phyloP scores from a whole-genome alignment of 1,139 yeast species.

The Nakaseomyces nivariensis region DNA sequence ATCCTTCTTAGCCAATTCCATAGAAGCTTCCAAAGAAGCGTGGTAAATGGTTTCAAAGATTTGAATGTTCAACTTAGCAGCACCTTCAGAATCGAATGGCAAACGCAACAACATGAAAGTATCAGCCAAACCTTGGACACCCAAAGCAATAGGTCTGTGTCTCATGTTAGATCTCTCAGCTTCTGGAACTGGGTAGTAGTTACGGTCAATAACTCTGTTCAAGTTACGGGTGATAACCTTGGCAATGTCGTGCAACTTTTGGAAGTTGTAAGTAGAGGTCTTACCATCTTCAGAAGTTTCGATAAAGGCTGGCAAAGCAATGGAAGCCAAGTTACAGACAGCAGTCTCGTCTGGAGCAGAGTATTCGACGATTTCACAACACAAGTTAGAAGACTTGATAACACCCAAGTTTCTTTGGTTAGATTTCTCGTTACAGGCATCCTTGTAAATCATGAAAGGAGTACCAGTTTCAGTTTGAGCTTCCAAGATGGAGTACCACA shows the following conservation, averaged over 20 bases:
- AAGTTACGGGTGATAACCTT: constrained; percentile 67
- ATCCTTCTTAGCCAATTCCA: constrained; percentile 52
- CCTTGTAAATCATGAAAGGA: constrained; percentile 86
- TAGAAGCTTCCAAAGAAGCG: constrained; percentile 72
- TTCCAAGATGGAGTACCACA: constrained; percentile 79
- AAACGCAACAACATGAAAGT: constrained; percentile 61
- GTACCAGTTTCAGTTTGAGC: constrained; percentile 91
- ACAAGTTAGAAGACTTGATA: constrained; percentile 78
- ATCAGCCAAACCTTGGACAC: constrained; percentile 88
- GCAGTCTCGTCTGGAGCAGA: constrained; percentile 81
- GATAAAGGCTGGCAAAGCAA: constrained; percentile 69
- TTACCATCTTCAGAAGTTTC: constrained; percentile 33
- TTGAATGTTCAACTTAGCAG: constrained; percentile 62
- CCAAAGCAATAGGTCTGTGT: constrained; percentile 80
- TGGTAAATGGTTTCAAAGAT: constrained; percentile 86
- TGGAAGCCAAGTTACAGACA: constrained; percentile 81
- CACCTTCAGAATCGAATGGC: constrained; percentile 71
- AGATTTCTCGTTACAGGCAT: constrained; percentile 71
- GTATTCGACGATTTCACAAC: constrained; percentile 86
- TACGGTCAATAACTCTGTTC: constrained; percentile 67
- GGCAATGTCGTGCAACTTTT: constrained; percentile 58
- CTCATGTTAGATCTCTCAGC: constrained; percentile 59
- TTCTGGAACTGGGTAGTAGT: constrained; percentile 66
- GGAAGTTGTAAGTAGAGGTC: constrained; percentile 51
- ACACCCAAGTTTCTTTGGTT: constrained; percentile 82